Evolutionary conservation across 768 basidiomycete species (phyloP).

Genomic region (Fomitopsis serialis): DNA sequence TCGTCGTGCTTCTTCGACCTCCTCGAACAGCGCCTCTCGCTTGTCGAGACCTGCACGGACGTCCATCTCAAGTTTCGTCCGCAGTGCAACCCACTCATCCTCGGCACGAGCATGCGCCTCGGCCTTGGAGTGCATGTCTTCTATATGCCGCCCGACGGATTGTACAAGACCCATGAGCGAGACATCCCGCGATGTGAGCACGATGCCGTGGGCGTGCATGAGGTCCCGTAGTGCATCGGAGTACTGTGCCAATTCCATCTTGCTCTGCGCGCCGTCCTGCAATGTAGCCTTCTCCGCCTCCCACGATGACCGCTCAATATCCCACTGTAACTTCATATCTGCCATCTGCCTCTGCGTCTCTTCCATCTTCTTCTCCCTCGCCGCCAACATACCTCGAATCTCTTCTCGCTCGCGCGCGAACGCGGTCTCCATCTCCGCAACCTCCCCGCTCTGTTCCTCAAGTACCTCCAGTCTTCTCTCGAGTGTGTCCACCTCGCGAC

Average conservation of each 20-base stretch:
- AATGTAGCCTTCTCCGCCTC: conserved; percentile 42
- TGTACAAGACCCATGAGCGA: conserved; percentile 20
- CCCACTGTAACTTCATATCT: conserved; percentile 35
- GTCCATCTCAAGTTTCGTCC: conserved; percentile 17
- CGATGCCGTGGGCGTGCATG: conserved; percentile 52
- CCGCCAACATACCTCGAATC: conserved; percentile 30
- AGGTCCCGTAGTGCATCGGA: conserved; percentile 43
- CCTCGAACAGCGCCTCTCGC: conserved; percentile 13
- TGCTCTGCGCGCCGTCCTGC: conserved; percentile 30
- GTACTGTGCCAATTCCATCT: conserved; percentile 42
- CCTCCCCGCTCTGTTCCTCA: conserved; percentile 38
- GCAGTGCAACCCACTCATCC: conserved; percentile 14
- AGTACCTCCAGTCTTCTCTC: conserved; percentile 37
- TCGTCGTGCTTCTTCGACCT: conserved; percentile 17
- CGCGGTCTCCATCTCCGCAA: conserved; percentile 34
- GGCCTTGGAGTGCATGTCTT: conserved; percentile 16
- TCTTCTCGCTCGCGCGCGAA: conserved; percentile 31
- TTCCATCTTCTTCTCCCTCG: conserved; percentile 34
- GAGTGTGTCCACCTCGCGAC: conserved; percentile 28
- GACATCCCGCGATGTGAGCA: conserved; percentile 32
- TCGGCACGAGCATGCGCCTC: conserved; percentile 14
- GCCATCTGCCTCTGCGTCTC: conserved; percentile 33
- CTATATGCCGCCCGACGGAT: conserved; percentile 24
- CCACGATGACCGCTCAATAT: conserved; percentile 44
- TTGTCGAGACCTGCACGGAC: conserved; percentile 14